Conservation (phyloP, 1,284 basidiomycete species). For the Fistulina hepatica region DNA sequence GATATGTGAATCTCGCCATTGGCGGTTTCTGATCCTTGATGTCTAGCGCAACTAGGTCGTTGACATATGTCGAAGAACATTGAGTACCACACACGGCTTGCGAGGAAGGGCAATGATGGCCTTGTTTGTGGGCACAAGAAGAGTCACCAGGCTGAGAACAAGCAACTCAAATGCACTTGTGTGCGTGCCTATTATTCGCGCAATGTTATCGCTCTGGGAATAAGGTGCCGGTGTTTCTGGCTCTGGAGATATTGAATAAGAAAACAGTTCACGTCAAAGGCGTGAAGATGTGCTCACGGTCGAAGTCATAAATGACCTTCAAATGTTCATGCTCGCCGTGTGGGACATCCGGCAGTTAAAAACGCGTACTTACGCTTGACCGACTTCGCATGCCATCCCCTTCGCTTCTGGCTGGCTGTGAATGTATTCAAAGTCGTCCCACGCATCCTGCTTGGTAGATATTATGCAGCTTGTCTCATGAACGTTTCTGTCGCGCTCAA, state of each 20-base stretch:
- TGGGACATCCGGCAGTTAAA: constrained; percentile 76
- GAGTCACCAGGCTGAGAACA: constrained; percentile 73
- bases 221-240: constrained; percentile 55
- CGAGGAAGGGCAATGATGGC: constrained; percentile 64
- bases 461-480: background rate
- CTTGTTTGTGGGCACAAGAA: constrained; percentile 70
- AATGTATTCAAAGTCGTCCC: constrained; percentile 77
- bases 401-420: constrained; percentile 70
- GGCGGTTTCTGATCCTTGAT: too few species aligned
- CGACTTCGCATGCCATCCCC: constrained; percentile 69
- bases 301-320: constrained; percentile 84
- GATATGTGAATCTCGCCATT: too few species aligned
- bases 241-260: constrained; percentile 24
- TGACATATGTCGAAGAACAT: constrained; percentile 42
- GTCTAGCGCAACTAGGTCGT: constrained; percentile 29
- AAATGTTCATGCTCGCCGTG: constrained; percentile 78
- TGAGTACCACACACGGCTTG: constrained; percentile 53
- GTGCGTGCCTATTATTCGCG: constrained; percentile 85
- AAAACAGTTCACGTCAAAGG: background rate
- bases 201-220: constrained; percentile 75
- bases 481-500: background rate
- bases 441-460: constrained; percentile 62
- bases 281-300: constrained; percentile 36
- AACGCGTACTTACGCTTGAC: constrained; percentile 93
- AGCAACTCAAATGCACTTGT: constrained; percentile 91